Percentiles rank a stretch among this genome's conserved stretches.
Evolutionary conservation across 2,329 filamentous ascomycete genomes (phyloP).

Genomic region (Harringtonia aguacate): DNA sequence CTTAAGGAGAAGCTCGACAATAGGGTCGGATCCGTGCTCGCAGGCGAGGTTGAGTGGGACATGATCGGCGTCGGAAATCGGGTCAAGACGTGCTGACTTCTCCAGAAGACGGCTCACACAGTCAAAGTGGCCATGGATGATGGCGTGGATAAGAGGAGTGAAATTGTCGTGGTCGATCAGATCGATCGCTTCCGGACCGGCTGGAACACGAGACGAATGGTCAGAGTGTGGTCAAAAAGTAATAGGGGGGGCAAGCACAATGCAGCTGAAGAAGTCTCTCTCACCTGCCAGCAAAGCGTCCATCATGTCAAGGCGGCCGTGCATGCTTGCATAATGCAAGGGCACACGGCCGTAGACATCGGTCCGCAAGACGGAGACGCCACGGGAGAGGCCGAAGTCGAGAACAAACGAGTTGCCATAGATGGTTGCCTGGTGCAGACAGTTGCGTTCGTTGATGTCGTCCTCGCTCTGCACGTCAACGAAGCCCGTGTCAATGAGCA

Average conservation of each 20-base stretch:
- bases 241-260: not conserved
- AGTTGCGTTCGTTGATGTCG: constrained; percentile 96
- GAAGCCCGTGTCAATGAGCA: constrained; percentile 68
- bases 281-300: constrained; percentile 58
- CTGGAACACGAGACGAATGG: constrained; percentile 22
- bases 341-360: constrained; percentile 94
- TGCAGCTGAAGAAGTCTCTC: constrained; percentile 8
- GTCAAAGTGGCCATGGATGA: constrained; percentile 73
- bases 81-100: constrained; percentile 75
- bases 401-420: constrained; percentile 78
- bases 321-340: constrained; percentile 92
- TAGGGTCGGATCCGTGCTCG: constrained; percentile 77
- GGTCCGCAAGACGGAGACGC: constrained; percentile 66
- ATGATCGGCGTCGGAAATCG: constrained; percentile 77
- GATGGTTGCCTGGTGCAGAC: constrained; percentile 91
- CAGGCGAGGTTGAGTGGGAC: constrained; percentile 92
- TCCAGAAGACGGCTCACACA: constrained; percentile 72
- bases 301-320: constrained; percentile 78
- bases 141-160: constrained; percentile 88
- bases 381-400: constrained; percentile 59
- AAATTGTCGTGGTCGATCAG: constrained; percentile 94
- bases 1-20: constrained; percentile 75
- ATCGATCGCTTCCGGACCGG: constrained; percentile 67
- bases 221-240: not conserved
- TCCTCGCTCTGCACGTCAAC: constrained; percentile 92